phyloP scores from a whole-genome alignment of 1,284 basidiomycete species.

The Tilletia walkeri region DNA sequence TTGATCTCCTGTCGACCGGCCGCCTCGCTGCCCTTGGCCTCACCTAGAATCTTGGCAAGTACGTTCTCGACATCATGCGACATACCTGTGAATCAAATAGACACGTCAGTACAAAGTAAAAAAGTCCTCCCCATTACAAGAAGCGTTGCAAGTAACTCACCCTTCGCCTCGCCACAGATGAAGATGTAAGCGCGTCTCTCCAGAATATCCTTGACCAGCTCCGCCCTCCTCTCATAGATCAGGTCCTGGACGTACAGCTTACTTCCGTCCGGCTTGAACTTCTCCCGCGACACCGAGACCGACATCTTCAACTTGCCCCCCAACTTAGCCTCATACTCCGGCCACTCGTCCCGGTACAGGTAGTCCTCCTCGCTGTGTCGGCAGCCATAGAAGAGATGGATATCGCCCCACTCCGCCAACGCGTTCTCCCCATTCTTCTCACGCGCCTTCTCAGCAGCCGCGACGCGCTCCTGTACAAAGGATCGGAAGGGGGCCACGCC shows the following conservation, averaged over 20 bases:
- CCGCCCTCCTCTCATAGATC: constrained; percentile 54
- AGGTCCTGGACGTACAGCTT: constrained; percentile 96
- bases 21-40: constrained; percentile 87
- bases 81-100: constrained; percentile 63
- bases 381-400: constrained; percentile 94
- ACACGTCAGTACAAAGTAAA: neutral
- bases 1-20: constrained; percentile 81
- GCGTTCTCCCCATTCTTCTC: constrained; percentile 84
- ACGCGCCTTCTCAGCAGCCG: constrained; percentile 83
- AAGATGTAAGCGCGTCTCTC: constrained; percentile 80
- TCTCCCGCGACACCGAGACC: constrained; percentile 81
- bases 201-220: constrained; percentile 81
- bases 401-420: constrained; percentile 88
- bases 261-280: constrained; percentile 73
- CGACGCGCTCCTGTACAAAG: constrained; percentile 95
- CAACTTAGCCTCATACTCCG: constrained; percentile 78
- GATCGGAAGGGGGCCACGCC: constrained; percentile 98
- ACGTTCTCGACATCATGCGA: constrained; percentile 87
- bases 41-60: constrained; percentile 79
- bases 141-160: neutral
- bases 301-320: constrained; percentile 86
- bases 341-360: constrained; percentile 93
- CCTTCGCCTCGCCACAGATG: constrained; percentile 87
- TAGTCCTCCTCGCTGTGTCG: constrained; percentile 82
- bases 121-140: neutral